Base-by-base conservation (phyloP, 305 asterid genomes). In the Fraxinus velutina region DNA sequence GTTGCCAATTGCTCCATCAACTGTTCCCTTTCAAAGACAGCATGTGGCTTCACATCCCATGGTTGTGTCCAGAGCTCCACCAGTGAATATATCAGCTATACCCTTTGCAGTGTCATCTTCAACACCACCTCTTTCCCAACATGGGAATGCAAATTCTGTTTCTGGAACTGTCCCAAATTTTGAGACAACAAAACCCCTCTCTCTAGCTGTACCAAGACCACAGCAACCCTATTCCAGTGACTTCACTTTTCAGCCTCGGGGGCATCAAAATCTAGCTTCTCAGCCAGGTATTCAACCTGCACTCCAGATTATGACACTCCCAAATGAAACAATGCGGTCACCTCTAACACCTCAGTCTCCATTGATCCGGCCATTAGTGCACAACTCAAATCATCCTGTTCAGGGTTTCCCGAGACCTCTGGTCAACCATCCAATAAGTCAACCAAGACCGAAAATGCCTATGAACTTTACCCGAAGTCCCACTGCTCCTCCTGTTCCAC, bases 211-310 rank as follows among this genome's bases (percentile, higher is more conserved):
- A 79, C 87, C 88, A 73, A 90, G 93, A 80, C 96, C 93, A 30
- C 98, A 83, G 83, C 95, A 84, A 72, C 89, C 97, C 19, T 87
- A 87, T 84, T 87, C 93, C 21, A 79, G 85, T 79, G 96, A 93
- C 89, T 95, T 95, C 81, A 91, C 97, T 70, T 95, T 94, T 87
- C 98, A 86, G 86, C 95, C 96, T 71, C 96, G 86, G 79, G 88
- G 88, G 76, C 93, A 92, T 10, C 94, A 86, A 32, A 84, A 82
- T 87, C 79, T 90, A 44, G 84, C 87, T 72, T 70, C 92, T 72
- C 94, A 92, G 89, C 92, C 87, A 77, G 62, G 78, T 76, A 79
- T 80, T 81, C 97, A 85, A 60, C 88, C 88, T 73, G 36, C 79
- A 22, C 85, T 68, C 52, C 93, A 86, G 64, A 86, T 75, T 50